Evolutionary conservation across 768 basidiomycete genomes (phyloP).

Genomic region (Pulveroboletus sp.): DNA sequence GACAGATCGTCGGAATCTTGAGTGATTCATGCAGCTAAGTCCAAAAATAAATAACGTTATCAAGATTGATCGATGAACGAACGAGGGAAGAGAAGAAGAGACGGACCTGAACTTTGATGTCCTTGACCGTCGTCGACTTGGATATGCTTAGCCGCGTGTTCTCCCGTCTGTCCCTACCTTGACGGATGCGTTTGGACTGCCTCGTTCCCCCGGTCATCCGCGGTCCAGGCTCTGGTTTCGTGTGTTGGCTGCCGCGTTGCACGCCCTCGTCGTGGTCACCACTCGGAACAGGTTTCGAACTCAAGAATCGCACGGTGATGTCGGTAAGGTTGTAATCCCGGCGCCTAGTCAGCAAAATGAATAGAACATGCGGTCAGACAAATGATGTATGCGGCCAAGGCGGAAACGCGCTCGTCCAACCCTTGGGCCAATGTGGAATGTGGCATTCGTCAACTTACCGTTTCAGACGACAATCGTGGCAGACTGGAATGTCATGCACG

Average conservation of each 20-base stretch:
- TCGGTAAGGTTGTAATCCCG: slow-evolving; percentile 57
- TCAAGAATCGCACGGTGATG: slow-evolving; percentile 53
- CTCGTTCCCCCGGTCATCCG: slow-evolving; percentile 44
- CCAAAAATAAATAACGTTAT: background rate
- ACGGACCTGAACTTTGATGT: slow-evolving; percentile 71
- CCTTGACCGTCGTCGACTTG: slow-evolving; percentile 71
- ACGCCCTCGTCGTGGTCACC: slow-evolving; percentile 24
- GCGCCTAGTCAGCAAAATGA: slow-evolving; percentile 24
- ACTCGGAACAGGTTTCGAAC: slow-evolving; percentile 31
- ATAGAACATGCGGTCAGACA: slow-evolving; percentile 17
- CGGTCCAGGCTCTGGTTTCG: slow-evolving; percentile 35
- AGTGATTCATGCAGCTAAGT: slow-evolving; percentile 59
- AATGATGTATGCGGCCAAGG: slow-evolving; percentile 3
- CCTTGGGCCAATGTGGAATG: slow-evolving; percentile 8
- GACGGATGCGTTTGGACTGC: slow-evolving; percentile 71
- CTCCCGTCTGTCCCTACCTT: slow-evolving; percentile 50
- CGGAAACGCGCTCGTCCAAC: slow-evolving; percentile 3
- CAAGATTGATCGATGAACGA: background rate
- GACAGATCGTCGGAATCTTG: slow-evolving; percentile 72
- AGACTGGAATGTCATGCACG: slow-evolving; percentile 51
- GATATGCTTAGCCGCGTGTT: slow-evolving; percentile 52
- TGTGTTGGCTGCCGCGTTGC: slow-evolving; percentile 25
- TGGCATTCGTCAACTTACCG: slow-evolving; percentile 39
- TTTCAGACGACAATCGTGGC: slow-evolving; percentile 56
- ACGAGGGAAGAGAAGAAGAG: background rate